Evolutionary conservation across 2,329 filamentous ascomycete species (phyloP).

Genomic region (Clarireedia paspali): DNA sequence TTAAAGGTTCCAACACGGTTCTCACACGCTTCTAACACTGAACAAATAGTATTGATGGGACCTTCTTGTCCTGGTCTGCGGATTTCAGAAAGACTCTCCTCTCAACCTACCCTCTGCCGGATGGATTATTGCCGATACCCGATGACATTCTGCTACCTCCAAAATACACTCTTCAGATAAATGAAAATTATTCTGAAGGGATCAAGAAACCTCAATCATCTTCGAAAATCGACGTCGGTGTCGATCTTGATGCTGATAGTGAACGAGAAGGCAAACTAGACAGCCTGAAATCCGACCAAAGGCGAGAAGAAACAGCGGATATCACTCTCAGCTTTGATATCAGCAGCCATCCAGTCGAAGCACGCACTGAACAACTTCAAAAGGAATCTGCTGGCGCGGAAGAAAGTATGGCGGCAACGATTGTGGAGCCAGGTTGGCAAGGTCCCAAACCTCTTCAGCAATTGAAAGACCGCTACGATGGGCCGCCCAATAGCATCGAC

Average conservation of each 20-base stretch:
- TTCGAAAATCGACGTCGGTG: neutral
- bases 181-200: neutral
- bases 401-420: neutral
- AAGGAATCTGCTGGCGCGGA: neutral
- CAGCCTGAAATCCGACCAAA: neutral
- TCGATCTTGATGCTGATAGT: no score
- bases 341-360: no score
- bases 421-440: neutral
- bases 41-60: conserved; percentile 59
- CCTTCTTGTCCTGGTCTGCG: conserved; percentile 70
- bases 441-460: neutral
- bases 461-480: neutral
- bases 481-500: neutral
- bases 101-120: conserved; percentile 59
- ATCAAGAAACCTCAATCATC: neutral
- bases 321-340: neutral
- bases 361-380: neutral
- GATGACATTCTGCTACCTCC: conserved; percentile 68
- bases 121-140: conserved; percentile 61
- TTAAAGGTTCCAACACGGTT: neutral
- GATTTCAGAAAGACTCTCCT: conserved; percentile 60
- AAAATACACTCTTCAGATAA: conserved; percentile 28
- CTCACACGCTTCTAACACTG: neutral
- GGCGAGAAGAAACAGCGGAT: neutral
- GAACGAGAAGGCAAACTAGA: no score